These are phyloP conservation scores for Epichloe coenophiala DNA, from an alignment of 2,329 filamentous ascomycete species.

Conservation along the genomic window DNA sequence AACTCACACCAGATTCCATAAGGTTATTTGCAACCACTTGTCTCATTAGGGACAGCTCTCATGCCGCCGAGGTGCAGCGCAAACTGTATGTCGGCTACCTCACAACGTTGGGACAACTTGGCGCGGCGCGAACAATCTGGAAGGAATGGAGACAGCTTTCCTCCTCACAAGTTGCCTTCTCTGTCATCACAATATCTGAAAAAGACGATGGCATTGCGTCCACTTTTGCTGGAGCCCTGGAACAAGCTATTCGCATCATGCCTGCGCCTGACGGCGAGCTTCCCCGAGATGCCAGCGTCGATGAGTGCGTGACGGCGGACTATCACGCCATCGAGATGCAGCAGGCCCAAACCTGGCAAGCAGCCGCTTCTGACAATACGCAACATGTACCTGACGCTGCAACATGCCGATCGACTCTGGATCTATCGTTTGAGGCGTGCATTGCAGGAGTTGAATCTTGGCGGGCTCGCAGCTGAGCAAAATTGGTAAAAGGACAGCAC, in stretches of 20 bases:
- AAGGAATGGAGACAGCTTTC: conserved; percentile 15
- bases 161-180: neutral
- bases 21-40: conserved; percentile 10
- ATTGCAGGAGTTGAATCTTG: neutral
- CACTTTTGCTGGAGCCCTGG: conserved; percentile 6
- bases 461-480: neutral
- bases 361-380: neutral
- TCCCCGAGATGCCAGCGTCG: conserved; percentile 2
- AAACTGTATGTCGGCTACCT: conserved; percentile 16
- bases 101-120: conserved; percentile 16
- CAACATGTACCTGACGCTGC: neutral
- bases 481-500: neutral
- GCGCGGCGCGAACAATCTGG: conserved; percentile 18
- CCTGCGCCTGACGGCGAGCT: neutral
- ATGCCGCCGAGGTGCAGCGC: conserved; percentile 1
- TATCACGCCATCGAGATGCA: conserved; percentile 11
- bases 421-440: conserved; percentile 4
- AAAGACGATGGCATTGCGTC: conserved; percentile 1
- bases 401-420: neutral
- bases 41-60: conserved; percentile 2
- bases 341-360: neutral
- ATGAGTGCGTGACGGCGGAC: conserved; percentile 10
- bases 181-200: neutral
- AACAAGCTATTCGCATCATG: conserved; percentile 5
- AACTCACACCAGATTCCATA: conserved; percentile 12